Conservation (phyloP, 2,329 filamentous ascomycete species). For the Capronia epimyces region DNA sequence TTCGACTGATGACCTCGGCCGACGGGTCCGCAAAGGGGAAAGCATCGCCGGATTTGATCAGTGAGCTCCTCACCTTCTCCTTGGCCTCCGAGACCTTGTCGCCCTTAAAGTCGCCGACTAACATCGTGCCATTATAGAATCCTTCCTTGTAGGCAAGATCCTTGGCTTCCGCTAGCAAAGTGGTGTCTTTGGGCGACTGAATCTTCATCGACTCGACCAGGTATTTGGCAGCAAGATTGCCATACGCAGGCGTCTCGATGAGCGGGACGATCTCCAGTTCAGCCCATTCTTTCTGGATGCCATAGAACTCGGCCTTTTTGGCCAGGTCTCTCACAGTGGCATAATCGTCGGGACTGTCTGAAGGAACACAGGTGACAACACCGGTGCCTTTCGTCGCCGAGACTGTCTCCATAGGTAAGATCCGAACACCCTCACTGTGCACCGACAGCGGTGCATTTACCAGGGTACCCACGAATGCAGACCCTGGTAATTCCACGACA, state of each 20-base stretch:
- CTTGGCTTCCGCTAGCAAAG: slow-evolving; percentile 87
- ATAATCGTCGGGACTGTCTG: slow-evolving; percentile 92
- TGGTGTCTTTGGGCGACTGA: slow-evolving; percentile 88
- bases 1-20: slow-evolving; percentile 79
- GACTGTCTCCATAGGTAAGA: slow-evolving; percentile 92
- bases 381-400: slow-evolving; percentile 91
- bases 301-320: slow-evolving; percentile 95
- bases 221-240: slow-evolving; percentile 73
- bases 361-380: slow-evolving; percentile 92
- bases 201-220: slow-evolving; percentile 94
- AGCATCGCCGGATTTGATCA: slow-evolving; percentile 71
- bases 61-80: slow-evolving; percentile 70
- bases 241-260: slow-evolving; percentile 81
- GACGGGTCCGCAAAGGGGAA: slow-evolving; percentile 95
- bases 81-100: slow-evolving; percentile 82
- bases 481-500: slow-evolving; percentile 67
- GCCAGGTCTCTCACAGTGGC: slow-evolving; percentile 79
- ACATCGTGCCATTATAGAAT: slow-evolving; percentile 90
- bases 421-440: slow-evolving; percentile 75
- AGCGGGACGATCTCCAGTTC: slow-evolving; percentile 84
- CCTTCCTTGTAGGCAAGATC: slow-evolving; percentile 95
- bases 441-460: slow-evolving; percentile 84
- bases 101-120: slow-evolving; percentile 81
- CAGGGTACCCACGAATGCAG: slow-evolving; percentile 78
- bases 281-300: slow-evolving; percentile 94